Conservation (phyloP, 148 eudicot genomes). For the Rheum nobile region DNA sequence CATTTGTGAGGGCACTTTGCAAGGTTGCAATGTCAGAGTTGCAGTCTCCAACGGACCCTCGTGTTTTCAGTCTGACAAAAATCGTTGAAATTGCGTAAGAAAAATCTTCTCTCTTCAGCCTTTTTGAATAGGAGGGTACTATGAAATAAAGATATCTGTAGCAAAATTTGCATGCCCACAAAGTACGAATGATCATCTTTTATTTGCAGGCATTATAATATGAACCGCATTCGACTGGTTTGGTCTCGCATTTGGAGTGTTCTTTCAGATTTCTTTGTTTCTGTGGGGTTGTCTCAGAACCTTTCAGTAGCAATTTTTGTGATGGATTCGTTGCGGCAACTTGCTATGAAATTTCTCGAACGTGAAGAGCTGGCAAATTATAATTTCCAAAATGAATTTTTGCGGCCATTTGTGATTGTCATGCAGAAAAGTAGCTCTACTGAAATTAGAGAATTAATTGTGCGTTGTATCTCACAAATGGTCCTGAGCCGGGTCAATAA, state of each 20-base stretch:
- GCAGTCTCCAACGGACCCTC: constrained; percentile 99
- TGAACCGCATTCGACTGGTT: constrained; percentile 94
- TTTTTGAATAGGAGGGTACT: not conserved
- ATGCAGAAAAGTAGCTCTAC: constrained; percentile 87
- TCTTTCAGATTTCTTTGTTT: constrained; percentile 93
- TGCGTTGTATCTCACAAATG: constrained; percentile 97
- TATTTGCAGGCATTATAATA: constrained; percentile 93
- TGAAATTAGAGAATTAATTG: constrained; percentile 91
- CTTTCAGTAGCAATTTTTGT: constrained; percentile 98
- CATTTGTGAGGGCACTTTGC: constrained; percentile 92
- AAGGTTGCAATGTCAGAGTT: constrained; percentile 94
- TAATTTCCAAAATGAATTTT: constrained; percentile 95
- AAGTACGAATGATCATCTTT: not conserved
- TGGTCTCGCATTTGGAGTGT: constrained; percentile 99
- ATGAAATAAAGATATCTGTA: not conserved
- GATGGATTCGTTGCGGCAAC: constrained; percentile 98
- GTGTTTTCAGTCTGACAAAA: constrained; percentile 97
- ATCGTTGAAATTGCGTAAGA: constrained; percentile 99
- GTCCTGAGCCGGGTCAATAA: constrained; percentile 88
- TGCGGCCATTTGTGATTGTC: constrained; percentile 91
- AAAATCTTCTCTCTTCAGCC: constrained; percentile 16
- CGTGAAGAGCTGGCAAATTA: constrained; percentile 98
- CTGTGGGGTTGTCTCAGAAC: constrained; percentile 93
- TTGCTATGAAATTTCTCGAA: constrained; percentile 95
- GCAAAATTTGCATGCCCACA: not conserved